Percentiles rank a stretch among this genome's conserved stretches.
phyloP scores from a whole-genome alignment of 768 basidiomycete genomes.

The Tricholoma bakamatsutake region DNA sequence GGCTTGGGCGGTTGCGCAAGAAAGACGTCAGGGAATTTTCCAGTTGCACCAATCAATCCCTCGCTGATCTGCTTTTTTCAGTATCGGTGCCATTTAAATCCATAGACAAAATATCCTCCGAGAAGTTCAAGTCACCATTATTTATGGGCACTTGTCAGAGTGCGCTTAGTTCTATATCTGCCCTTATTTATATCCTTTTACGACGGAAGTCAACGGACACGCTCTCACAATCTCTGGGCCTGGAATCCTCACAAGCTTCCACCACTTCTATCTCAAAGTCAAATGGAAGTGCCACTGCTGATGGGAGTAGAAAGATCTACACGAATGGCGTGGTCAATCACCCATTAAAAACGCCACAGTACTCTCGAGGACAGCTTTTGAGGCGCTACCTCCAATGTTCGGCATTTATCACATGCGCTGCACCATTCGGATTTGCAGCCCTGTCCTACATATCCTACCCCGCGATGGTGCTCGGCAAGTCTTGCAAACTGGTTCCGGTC shows the following conservation, averaged over 20 bases:
- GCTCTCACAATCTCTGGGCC: slow-evolving; percentile 54
- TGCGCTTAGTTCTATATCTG: slow-evolving; percentile 67
- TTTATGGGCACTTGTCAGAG: slow-evolving; percentile 87
- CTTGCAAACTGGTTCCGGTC: slow-evolving; percentile 97
- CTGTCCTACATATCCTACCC: slow-evolving; percentile 97
- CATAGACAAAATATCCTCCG: slow-evolving; percentile 51
- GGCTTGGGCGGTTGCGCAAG: slow-evolving; percentile 94
- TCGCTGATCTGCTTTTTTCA: slow-evolving; percentile 19
- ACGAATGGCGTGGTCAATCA: slow-evolving; percentile 30
- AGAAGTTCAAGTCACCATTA: slow-evolving; percentile 81
- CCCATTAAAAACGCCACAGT: slow-evolving; percentile 25
- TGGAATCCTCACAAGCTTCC: slow-evolving; percentile 32
- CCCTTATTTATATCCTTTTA: slow-evolving; percentile 67
- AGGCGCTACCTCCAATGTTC: slow-evolving; percentile 79
- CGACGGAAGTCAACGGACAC: slow-evolving; percentile 52
- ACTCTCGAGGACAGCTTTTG: slow-evolving; percentile 46
- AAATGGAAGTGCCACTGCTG: slow-evolving; percentile 16
- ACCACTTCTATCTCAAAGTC: slow-evolving; percentile 8
- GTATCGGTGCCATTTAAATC: slow-evolving; percentile 83
- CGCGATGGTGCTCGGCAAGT: slow-evolving; percentile 97
- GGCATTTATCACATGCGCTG: slow-evolving; percentile 81
- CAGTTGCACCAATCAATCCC: not conserved
- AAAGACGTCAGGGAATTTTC: slow-evolving; percentile 57
- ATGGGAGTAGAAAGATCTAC: slow-evolving; percentile 22
- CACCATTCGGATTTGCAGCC: slow-evolving; percentile 94